Percentiles rank a stretch among this genome's conserved stretches.
Conservation (phyloP, 768 basidiomycete species). For the Guyanaporus albipodus region DNA sequence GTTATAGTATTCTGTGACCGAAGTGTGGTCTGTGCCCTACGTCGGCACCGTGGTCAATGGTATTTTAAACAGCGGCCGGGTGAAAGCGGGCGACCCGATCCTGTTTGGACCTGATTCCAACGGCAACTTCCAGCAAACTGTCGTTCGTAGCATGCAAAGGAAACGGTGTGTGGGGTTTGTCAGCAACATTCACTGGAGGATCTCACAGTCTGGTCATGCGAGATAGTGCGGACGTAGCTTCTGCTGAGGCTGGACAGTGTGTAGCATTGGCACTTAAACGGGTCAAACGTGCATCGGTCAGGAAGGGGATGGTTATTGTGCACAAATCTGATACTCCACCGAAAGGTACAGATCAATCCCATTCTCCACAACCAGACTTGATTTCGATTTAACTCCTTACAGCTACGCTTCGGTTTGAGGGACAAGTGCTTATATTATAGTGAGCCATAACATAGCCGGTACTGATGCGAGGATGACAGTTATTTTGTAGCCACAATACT, state of each 20-base stretch:
- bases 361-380: not conserved
- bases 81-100: conserved; percentile 78
- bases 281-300: conserved; percentile 70
- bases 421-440: conserved; percentile 92
- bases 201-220: conserved; percentile 5
- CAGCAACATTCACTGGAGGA: not conserved
- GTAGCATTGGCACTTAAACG: conserved; percentile 92
- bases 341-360: conserved; percentile 45
- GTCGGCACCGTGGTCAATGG: conserved; percentile 85
- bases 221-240: conserved; percentile 69
- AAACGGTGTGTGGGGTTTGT: conserved; percentile 57
- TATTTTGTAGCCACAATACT: conserved; percentile 70
- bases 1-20: conserved; percentile 73
- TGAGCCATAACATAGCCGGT: conserved; percentile 35
- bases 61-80: conserved; percentile 69
- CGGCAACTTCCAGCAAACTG: conserved; percentile 77
- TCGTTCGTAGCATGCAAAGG: conserved; percentile 89
- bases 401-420: conserved; percentile 87
- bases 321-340: conserved; percentile 76
- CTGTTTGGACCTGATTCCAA: conserved; percentile 90
- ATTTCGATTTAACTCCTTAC: not conserved
- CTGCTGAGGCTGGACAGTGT: conserved; percentile 93
- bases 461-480: conserved; percentile 2
- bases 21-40: conserved; percentile 85
- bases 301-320: conserved; percentile 95